Percentiles rank a stretch among this genome's conserved stretches.
phyloP scores from a whole-genome alignment of 139 green algal genomes.

The Picochlorum sp. region DNA sequence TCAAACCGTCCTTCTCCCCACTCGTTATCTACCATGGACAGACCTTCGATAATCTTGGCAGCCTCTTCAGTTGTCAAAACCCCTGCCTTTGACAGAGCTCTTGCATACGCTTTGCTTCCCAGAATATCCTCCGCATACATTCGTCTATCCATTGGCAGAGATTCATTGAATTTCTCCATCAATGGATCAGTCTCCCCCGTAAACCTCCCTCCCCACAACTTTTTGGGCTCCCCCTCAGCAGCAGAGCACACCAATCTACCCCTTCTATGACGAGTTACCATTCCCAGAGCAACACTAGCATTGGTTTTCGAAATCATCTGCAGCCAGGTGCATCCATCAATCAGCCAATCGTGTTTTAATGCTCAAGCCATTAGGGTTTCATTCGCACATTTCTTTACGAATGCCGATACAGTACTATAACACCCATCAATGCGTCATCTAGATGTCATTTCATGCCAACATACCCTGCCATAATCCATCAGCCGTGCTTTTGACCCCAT shows the following conservation, averaged over 20 bases:
- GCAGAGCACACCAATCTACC: background rate
- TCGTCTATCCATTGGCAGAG: constrained; percentile 81
- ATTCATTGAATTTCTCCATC: constrained; percentile 98
- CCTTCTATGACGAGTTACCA: too few relatives aligned
- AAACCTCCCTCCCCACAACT: constrained; percentile 94
- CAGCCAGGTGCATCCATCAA: too few relatives aligned
- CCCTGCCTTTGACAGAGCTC: constrained; percentile 70
- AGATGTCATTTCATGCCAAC: too few relatives aligned
- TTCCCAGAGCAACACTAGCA: too few relatives aligned
- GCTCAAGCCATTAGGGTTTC: too few relatives aligned
- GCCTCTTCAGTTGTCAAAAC: constrained; percentile 81
- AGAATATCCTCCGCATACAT: constrained; percentile 93
- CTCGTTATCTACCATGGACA: constrained; percentile 54
- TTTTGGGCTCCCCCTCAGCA: constrained; percentile 43
- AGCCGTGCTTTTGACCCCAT: too few relatives aligned
- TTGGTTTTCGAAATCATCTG: too few relatives aligned
- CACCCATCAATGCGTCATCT: too few relatives aligned
- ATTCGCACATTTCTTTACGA: too few relatives aligned
- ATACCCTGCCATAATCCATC: too few relatives aligned
- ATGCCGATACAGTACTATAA: too few relatives aligned
- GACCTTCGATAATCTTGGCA: constrained; percentile 59
- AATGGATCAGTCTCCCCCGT: constrained; percentile 81
- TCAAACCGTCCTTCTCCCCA: constrained; percentile 71
- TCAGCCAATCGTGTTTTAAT: too few relatives aligned
- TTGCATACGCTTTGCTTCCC: constrained; percentile 86